phyloP scores from a whole-genome alignment of 108 stramenopile species.

The Licmophora abbreviata region DNA sequence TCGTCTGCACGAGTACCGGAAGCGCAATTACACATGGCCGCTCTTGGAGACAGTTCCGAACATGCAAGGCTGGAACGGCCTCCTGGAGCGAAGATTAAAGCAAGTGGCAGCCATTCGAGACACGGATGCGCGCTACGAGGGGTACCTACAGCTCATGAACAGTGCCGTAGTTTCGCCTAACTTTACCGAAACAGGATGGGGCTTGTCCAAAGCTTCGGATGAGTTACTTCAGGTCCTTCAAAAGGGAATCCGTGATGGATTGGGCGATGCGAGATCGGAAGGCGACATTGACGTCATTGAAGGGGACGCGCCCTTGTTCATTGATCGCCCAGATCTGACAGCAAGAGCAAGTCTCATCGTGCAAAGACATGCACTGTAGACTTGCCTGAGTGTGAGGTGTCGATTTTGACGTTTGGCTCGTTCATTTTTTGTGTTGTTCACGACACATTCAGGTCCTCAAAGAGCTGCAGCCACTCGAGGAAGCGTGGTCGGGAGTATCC shows the following conservation, averaged over 20 bases:
- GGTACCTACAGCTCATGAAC: slow-evolving; percentile 44
- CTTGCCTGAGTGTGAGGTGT: background rate
- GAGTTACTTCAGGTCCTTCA: slow-evolving; percentile 41
- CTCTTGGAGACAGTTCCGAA: slow-evolving; percentile 32
- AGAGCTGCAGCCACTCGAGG: slow-evolving; percentile 54
- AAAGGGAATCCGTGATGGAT: slow-evolving; percentile 31
- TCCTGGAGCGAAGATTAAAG: slow-evolving; percentile 46
- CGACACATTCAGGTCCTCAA: slow-evolving; percentile 19
- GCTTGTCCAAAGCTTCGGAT: slow-evolving; percentile 49
- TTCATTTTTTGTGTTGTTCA: background rate
- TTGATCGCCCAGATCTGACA: slow-evolving; percentile 43
- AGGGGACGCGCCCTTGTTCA: slow-evolving; percentile 28
- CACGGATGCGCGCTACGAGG: slow-evolving; percentile 38
- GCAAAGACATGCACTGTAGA: background rate
- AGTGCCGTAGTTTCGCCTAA: slow-evolving; percentile 32
- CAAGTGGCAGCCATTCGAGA: slow-evolving; percentile 47
- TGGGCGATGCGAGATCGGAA: slow-evolving; percentile 20
- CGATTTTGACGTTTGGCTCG: background rate
- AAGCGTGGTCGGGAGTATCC: slow-evolving; percentile 50
- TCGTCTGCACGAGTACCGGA: slow-evolving; percentile 39
- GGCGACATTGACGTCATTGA: slow-evolving; percentile 27
- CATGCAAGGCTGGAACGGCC: slow-evolving; percentile 50
- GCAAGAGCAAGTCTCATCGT: slow-evolving; percentile 9
- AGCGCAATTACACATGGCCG: slow-evolving; percentile 69
- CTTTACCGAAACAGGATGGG: slow-evolving; percentile 74